Evolutionary conservation across 352 stramenopile genomes (phyloP).

Genomic region (Pythium phragmiticola): DNA sequence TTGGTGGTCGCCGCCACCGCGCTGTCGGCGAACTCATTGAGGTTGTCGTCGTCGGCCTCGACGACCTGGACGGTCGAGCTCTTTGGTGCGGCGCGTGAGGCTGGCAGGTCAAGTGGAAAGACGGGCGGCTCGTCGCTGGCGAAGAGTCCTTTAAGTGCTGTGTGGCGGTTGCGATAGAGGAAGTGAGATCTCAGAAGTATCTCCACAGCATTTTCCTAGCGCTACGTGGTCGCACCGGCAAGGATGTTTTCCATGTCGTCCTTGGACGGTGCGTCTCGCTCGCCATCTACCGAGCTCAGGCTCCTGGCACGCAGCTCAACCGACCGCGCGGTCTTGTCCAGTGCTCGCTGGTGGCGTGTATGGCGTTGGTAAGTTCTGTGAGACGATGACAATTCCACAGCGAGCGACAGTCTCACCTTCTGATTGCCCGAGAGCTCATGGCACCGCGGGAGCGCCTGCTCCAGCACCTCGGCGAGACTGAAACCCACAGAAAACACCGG

Average conservation of each 20-base stretch:
- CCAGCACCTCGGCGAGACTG: conserved; percentile 42
- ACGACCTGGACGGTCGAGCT: conserved; percentile 23
- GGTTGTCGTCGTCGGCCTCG: conserved; percentile 19
- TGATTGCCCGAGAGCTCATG: conserved; percentile 44
- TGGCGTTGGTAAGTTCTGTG: no score
- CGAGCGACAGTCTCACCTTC: conserved; percentile 24
- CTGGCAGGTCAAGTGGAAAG: conserved; percentile 16
- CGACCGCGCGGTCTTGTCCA: conserved; percentile 31
- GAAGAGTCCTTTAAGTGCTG: conserved; percentile 16
- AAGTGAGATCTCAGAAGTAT: background rate
- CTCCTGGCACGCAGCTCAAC: conserved; percentile 54
- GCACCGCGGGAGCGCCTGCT: conserved; percentile 37
- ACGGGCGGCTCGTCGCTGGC: conserved; percentile 8
- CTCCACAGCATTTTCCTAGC: background rate
- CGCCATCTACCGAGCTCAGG: conserved; percentile 56
- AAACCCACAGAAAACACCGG: background rate
- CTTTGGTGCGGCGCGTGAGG: conserved; percentile 3
- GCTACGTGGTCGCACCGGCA: conserved; percentile 30
- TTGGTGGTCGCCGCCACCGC: background rate
- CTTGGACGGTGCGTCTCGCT: conserved; percentile 50
- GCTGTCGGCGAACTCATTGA: conserved; percentile 25
- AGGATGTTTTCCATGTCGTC: conserved; percentile 70
- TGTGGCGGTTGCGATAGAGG: background rate
- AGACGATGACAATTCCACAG: background rate
- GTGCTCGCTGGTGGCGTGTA: conserved; percentile 1